These are phyloP conservation scores for Boletus sp. DNA, from an alignment of 1,284 basidiomycete species.

Conservation along the genomic window DNA sequence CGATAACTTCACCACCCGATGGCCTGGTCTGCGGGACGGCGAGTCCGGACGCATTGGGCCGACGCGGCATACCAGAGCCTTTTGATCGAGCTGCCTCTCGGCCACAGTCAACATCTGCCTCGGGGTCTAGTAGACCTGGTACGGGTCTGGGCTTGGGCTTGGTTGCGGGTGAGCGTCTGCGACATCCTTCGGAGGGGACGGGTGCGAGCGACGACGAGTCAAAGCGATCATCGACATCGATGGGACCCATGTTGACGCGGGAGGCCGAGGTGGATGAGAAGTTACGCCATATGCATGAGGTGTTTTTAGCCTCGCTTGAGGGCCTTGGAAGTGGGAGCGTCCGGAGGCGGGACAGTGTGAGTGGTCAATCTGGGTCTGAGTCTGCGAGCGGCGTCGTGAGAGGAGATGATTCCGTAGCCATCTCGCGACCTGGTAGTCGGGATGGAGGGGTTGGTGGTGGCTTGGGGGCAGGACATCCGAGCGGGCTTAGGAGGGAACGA, in stretches of 20 bases:
- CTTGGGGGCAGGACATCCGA: slow-evolving; percentile 16
- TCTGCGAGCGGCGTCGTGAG: slow-evolving; percentile 17
- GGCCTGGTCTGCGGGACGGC: background rate
- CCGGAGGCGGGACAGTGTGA: slow-evolving; percentile 15
- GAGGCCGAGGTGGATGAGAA: slow-evolving; percentile 65
- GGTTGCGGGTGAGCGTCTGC: slow-evolving; percentile 24
- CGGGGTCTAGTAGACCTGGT: slow-evolving; percentile 3
- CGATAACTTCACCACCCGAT: slow-evolving; percentile 10
- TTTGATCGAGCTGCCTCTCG: slow-evolving; percentile 9
- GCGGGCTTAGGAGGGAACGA: slow-evolving; percentile 24
- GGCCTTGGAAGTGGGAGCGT: slow-evolving; percentile 43
- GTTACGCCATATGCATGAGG: slow-evolving; percentile 64
- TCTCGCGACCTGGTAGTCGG: slow-evolving; percentile 18
- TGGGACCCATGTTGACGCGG: slow-evolving; percentile 58
- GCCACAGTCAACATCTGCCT: slow-evolving; percentile 5
- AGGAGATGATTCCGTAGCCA: slow-evolving; percentile 15
- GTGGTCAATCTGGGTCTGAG: slow-evolving; percentile 14
- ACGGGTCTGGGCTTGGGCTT: slow-evolving; percentile 22
- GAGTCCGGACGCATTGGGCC: slow-evolving; percentile 11
- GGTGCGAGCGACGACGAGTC: slow-evolving; percentile 25
- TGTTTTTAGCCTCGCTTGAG: slow-evolving; percentile 61
- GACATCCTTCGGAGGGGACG: slow-evolving; percentile 15
- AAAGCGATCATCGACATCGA: slow-evolving; percentile 26
- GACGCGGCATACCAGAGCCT: slow-evolving; percentile 1
- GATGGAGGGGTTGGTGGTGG: slow-evolving; percentile 13